A percentile compares a stretch with the other conserved stretches of the same genome.
Evolutionary conservation across 2,329 filamentous ascomycete species (phyloP).

Genomic region (Fusarium sp.): DNA sequence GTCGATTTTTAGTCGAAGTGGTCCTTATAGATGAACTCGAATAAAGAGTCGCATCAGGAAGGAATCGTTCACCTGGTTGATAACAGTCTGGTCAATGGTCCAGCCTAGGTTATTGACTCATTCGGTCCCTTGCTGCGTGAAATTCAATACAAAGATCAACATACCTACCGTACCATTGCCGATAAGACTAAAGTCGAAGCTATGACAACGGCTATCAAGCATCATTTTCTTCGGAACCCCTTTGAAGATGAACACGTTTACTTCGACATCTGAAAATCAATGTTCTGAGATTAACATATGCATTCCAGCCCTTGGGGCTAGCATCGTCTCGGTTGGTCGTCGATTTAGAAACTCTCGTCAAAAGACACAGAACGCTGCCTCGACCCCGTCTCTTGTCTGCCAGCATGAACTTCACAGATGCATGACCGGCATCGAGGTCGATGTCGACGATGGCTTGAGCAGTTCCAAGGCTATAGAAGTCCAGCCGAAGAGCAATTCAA

Average conservation of each 20-base stretch:
- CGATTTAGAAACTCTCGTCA: constrained; percentile 34
- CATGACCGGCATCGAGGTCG: neutral
- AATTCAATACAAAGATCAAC: constrained; percentile 58
- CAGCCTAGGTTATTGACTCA: constrained; percentile 53
- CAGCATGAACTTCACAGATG: neutral
- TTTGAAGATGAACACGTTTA: constrained; percentile 49
- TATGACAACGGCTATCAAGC: constrained; percentile 42
- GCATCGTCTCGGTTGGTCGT: constrained; percentile 47
- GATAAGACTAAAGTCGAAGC: constrained; percentile 39
- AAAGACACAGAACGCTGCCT: neutral
- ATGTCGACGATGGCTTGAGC: neutral
- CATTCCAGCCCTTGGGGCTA: constrained; percentile 36
- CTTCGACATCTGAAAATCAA: constrained; percentile 48
- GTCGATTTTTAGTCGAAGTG: neutral
- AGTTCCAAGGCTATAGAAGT: neutral
- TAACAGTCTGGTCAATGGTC: neutral
- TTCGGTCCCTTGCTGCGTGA: constrained; percentile 56
- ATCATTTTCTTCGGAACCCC: constrained; percentile 50
- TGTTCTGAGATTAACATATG: constrained; percentile 50
- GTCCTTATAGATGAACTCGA: neutral
- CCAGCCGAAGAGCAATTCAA: neutral
- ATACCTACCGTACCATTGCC: constrained; percentile 50
- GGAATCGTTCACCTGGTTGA: neutral
- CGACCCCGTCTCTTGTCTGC: neutral
- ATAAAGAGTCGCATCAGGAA: neutral